phyloP scores from a whole-genome alignment of 169 alveolate genomes.

The Amoebophrya sp. region DNA sequence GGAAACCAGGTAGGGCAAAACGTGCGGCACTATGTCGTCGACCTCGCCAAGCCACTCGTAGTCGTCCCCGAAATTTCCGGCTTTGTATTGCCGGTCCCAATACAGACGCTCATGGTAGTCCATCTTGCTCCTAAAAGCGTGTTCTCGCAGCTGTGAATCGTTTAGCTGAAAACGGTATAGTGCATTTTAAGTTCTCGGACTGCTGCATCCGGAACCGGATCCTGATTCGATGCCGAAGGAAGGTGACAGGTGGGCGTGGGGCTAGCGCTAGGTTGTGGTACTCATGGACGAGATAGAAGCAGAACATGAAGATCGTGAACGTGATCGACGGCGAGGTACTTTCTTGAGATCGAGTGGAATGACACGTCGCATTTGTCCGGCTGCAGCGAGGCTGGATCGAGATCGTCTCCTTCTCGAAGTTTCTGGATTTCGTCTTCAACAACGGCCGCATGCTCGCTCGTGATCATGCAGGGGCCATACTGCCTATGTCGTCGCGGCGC shows the following conservation, averaged over 20 bases:
- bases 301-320: too few species aligned
- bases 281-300: too few species aligned
- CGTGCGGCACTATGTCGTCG: neutral
- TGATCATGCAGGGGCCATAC: too few species aligned
- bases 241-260: neutral
- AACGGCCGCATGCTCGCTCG: too few species aligned
- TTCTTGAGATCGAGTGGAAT: too few species aligned
- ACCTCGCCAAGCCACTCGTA: neutral
- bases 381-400: too few species aligned
- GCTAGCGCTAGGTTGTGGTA: too few species aligned
- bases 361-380: too few species aligned
- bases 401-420: too few species aligned
- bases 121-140: neutral
- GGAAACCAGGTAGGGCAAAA: neutral
- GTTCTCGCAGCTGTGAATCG: neutral
- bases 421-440: too few species aligned
- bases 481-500: neutral
- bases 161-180: neutral
- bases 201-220: neutral
- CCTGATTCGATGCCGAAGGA: neutral
- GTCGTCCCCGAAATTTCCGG: neutral
- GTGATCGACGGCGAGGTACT: too few species aligned
- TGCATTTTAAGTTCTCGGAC: neutral
- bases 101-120: neutral
- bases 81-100: neutral